Evolutionary conservation across 495 filamentous ascomycete species (phyloP), one percentile per base, ranked within the genome.

Genomic region (Aspergillus biplanus): DNA sequence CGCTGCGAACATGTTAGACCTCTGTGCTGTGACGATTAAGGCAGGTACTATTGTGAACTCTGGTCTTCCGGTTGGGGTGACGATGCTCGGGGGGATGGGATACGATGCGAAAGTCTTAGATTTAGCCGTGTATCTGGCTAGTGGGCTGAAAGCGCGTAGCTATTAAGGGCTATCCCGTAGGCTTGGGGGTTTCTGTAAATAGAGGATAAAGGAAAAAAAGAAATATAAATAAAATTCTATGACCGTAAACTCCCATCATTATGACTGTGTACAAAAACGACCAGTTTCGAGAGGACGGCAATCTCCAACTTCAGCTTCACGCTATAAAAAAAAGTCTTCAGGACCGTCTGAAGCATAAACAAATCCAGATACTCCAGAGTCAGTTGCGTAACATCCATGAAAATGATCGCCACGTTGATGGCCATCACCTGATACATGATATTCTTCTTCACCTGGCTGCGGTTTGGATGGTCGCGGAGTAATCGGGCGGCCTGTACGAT

Each of bases 231-330:
- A 11, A 44, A 6, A 7, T 11, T 44, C 39, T 44, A 11, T 11
- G 39, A 44, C 39, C 11, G 39, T 11, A 44, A 15, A 13, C 39
- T 6, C 5, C n/a, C 6, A 11, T 44, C n/a, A 44, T 44, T 44
- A 1, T 18, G 47, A 27, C 27, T 21, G 16, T 50, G 47, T 18
- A 50, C 47, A 50, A 50, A 50, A 1, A 31, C 9, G 7, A 50
- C 47, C 16, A 37, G 52, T 34, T 34, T 54, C 21, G 52, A 54
- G 15, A 86, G 71, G 39, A 87, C 77, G 52, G 71, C 73, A 62
- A 83, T 82, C 68, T 87, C 84, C 33, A 85, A 64, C 61, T 83
- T 85, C 56, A 87, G 73, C 68, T 87, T 87, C 60, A 86, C 65
- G 65, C 83, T 83, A 67, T 86, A 87, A 5, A 80, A 73, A 48